These are phyloP conservation scores for Rhizomucor pusillus DNA, from an alignment of 371 early-diverging fungal species.

Conservation along the genomic window DNA sequence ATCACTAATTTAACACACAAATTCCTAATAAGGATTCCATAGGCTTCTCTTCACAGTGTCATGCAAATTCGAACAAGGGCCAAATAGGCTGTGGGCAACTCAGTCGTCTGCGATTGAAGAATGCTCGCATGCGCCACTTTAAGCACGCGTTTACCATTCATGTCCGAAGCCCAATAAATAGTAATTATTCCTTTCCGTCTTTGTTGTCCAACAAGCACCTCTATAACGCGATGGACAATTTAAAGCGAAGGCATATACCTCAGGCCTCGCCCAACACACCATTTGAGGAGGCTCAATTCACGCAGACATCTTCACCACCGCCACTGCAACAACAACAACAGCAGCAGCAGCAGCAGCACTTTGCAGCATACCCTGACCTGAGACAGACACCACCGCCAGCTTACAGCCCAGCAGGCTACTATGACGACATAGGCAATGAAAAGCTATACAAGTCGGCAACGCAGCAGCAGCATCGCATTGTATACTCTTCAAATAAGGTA, in stretches of 20 bases:
- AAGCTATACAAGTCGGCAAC: slow-evolving; percentile 17
- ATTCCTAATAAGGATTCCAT: no score
- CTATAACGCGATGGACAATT: slow-evolving; percentile 24
- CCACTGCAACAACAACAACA: no score
- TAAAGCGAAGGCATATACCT: slow-evolving; percentile 41
- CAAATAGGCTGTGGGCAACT: background rate
- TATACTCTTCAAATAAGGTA: slow-evolving; percentile 44
- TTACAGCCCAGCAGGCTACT: no score
- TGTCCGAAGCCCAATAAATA: background rate
- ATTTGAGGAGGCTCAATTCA: no score
- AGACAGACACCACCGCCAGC: background rate
- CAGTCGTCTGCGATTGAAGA: background rate
- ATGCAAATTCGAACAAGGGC: background rate
- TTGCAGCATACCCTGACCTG: background rate
- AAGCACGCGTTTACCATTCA: background rate
- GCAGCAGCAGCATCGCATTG: slow-evolving; percentile 9
- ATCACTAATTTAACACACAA: no score
- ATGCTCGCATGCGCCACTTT: background rate
- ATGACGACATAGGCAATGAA: slow-evolving; percentile 16
- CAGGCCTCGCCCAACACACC: slow-evolving; percentile 7
- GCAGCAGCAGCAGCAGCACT: no score
- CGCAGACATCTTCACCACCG: background rate
- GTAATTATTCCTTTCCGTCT: slow-evolving; percentile 1
- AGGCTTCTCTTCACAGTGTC: no score
- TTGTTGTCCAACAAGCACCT: slow-evolving; percentile 1